These are phyloP conservation scores for Boletus subcaerulescens DNA, from an alignment of 768 basidiomycete species.

Conservation along the genomic window DNA sequence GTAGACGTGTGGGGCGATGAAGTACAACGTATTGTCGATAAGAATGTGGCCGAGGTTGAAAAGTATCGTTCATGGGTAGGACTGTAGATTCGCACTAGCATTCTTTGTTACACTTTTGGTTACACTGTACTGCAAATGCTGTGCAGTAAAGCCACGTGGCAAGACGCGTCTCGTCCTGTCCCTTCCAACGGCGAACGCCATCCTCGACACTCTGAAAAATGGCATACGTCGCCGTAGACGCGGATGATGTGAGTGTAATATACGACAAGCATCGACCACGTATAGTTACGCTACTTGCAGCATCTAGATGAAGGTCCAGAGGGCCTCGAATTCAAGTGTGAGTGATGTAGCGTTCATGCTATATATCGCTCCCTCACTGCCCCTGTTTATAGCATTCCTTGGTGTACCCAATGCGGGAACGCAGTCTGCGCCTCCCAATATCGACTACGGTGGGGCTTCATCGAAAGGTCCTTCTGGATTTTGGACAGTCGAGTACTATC, in stretches of 20 bases:
- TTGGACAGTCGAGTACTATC: constrained; percentile 85
- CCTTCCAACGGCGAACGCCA: neutral
- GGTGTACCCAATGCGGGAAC: constrained; percentile 32
- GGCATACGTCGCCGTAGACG: constrained; percentile 72
- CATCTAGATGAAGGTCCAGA: constrained; percentile 65
- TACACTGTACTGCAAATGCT: too few relatives aligned
- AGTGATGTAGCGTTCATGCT: constrained; percentile 9
- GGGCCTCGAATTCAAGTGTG: constrained; percentile 72
- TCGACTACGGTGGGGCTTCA: constrained; percentile 51
- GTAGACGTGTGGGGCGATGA: constrained; percentile 71
- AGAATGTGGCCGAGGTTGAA: constrained; percentile 57
- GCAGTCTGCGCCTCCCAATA: constrained; percentile 32
- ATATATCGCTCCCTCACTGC: neutral
- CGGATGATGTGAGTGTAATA: constrained; percentile 56
- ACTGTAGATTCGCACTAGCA: neutral
- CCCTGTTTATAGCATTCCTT: constrained; percentile 49
- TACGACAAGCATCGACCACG: neutral
- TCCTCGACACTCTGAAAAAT: constrained; percentile 30
- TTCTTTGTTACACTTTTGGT: too few relatives aligned
- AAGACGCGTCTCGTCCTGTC: neutral
- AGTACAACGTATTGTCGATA: constrained; percentile 54
- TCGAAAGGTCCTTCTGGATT: constrained; percentile 53
- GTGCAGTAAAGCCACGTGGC: constrained; percentile 2
- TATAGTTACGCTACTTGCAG: constrained; percentile 28
- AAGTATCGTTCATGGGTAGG: constrained; percentile 53